Conservation (phyloP, 2,329 filamentous ascomycete genomes). For the Penicillium hordei region DNA sequence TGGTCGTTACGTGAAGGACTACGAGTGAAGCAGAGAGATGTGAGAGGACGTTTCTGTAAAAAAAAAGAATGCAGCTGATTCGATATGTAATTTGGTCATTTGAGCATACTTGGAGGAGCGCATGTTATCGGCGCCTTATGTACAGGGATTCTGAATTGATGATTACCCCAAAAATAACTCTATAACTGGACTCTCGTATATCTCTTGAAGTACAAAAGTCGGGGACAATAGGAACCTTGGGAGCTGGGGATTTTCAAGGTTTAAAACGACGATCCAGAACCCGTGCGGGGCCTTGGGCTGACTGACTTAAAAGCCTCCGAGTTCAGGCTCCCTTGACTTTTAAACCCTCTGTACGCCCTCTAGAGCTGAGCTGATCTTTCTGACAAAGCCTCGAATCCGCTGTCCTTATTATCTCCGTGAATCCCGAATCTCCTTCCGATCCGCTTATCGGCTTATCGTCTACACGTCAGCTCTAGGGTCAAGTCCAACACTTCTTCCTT, state of each 20-base stretch:
- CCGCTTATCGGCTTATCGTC: constrained; percentile 14
- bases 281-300: constrained; percentile 4
- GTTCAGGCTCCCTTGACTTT: neutral
- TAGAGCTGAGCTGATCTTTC: neutral
- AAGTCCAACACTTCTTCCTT: neutral
- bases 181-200: neutral
- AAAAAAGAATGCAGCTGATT: constrained; percentile 8
- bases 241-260: neutral
- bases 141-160: constrained; percentile 19
- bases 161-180: neutral
- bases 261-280: neutral
- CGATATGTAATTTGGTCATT: constrained; percentile 17
- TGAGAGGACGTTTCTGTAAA: constrained; percentile 4
- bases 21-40: constrained; percentile 38
- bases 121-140: constrained; percentile 23
- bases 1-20: constrained; percentile 65
- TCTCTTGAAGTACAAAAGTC: neutral
- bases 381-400: neutral
- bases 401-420: neutral
- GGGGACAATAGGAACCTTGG: neutral
- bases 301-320: neutral
- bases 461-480: constrained; percentile 9
- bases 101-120: constrained; percentile 21
- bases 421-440: constrained; percentile 4
- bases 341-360: neutral